A percentile compares a stretch with the other conserved stretches of the same genome.
phyloP scores from a whole-genome alignment of 1,284 basidiomycete species.

The Leccinum fuscescens region DNA sequence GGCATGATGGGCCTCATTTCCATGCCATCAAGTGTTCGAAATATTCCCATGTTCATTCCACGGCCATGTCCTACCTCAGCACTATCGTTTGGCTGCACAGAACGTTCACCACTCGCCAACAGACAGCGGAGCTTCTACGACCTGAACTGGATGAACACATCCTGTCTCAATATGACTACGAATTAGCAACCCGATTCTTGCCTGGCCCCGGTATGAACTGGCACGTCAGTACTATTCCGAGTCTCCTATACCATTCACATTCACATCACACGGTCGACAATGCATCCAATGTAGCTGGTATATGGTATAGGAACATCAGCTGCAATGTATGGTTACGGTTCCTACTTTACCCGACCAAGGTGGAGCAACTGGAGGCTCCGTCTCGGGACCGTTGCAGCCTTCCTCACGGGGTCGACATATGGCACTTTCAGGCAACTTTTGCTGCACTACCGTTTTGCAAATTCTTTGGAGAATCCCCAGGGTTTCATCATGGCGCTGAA shows the following conservation, averaged over 20 bases:
- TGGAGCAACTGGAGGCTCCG: slow-evolving; percentile 28
- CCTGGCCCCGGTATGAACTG: slow-evolving; percentile 44
- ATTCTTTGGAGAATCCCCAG: slow-evolving; percentile 46
- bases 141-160: slow-evolving; percentile 58
- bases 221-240: slow-evolving; percentile 36
- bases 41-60: background rate
- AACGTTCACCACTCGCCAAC: slow-evolving; percentile 38
- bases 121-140: slow-evolving; percentile 45
- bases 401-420: slow-evolving; percentile 29
- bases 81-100: slow-evolving; percentile 39
- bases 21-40: background rate
- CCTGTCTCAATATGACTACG: slow-evolving; percentile 55
- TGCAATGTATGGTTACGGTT: slow-evolving; percentile 30
- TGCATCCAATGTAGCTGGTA: slow-evolving; percentile 18
- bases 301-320: slow-evolving; percentile 31
- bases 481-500: slow-evolving; percentile 40
- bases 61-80: slow-evolving; percentile 18
- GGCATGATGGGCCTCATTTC: background rate
- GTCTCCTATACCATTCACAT: background rate
- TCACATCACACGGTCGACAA: slow-evolving; percentile 1
- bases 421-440: slow-evolving; percentile 42
- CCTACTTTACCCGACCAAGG: slow-evolving; percentile 28
- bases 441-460: slow-evolving; percentile 45
- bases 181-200: slow-evolving; percentile 49
- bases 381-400: slow-evolving; percentile 26